Base-by-base conservation (phyloP, 1,284 basidiomycete genomes). In the Cryptococcus amylolentus region DNA sequence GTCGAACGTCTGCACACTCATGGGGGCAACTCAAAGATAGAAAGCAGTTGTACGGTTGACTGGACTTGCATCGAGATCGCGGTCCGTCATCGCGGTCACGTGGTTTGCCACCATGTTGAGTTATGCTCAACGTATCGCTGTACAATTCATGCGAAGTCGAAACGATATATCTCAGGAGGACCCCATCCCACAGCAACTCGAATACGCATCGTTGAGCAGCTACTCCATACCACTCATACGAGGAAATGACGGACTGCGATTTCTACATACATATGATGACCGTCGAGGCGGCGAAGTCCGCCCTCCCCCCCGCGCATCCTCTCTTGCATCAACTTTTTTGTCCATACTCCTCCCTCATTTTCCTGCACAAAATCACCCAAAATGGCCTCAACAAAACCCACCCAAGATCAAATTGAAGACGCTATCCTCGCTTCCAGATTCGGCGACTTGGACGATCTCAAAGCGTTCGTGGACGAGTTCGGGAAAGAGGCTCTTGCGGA, bases 361-460 rank as follows among this genome's bases (percentile, higher is more conserved):
- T 2, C 23, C n/a, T 20, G 12, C 47, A 43, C 27, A 10, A 42
- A 12, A 35, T 16, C 31, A 42, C 5, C 1, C 35, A 54, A 5
- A 14, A 61, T 61, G 59, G 52, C 59, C 39, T 28, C 44, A 9
- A 38, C 37, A 42, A 56, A 58, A 49, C 77, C 76, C 4, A 66
- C 72, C 4, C 52, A 77, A 18, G 88, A 89, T 50, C 86, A 91
- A 50, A 75, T 81, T 45, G 84, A 89, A 42, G 89, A 93, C 4
- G 73, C 91, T 45, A 78, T 94, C n/a, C 83, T 92, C 12, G 83
- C 87, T 23, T 87, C 86, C 69, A 84, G 91, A 71, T 94, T 89
- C 72, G 91, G 91, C 44, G 91, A 94, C 63, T 73, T 89, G 55
- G 84, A 87, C 42, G 89, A 92, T 62, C 80, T 92, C 20, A 79